These are phyloP conservation scores for Leptomonas seymouri DNA, from an alignment of 208 protist genomes.

Conservation along the genomic window DNA sequence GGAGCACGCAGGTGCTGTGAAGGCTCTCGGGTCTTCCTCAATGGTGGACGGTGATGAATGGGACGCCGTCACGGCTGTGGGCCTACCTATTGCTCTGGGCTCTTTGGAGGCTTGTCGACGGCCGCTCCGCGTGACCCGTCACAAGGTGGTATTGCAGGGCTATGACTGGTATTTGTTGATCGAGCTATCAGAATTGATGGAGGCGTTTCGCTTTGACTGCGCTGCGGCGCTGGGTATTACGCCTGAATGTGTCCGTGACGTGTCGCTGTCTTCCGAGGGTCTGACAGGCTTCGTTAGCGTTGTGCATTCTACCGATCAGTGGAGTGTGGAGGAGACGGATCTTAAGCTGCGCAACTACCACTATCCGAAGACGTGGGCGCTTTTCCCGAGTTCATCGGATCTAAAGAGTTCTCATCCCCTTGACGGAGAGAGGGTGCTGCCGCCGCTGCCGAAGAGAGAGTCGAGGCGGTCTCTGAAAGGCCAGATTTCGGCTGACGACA, in stretches of 20 bases:
- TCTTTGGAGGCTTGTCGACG: too few relatives aligned
- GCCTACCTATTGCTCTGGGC: background rate
- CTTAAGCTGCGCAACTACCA: conserved; percentile 21
- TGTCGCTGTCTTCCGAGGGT: conserved; percentile 25
- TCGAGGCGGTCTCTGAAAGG: background rate
- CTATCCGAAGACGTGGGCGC: conserved; percentile 35
- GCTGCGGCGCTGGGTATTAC: conserved; percentile 30
- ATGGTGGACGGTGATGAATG: too few relatives aligned
- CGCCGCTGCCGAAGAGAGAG: background rate
- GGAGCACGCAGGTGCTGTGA: too few relatives aligned
- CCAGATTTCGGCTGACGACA: background rate
- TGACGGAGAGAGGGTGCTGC: background rate
- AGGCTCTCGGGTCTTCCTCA: too few relatives aligned
- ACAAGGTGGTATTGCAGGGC: conserved; percentile 15
- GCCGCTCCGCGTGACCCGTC: background rate
- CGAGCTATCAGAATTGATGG: background rate
- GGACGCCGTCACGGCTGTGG: background rate
- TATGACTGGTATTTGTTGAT: conserved; percentile 16
- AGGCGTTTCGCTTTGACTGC: conserved; percentile 37
- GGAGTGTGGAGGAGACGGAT: conserved; percentile 10
- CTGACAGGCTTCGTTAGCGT: conserved; percentile 31
- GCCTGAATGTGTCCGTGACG: conserved; percentile 12
- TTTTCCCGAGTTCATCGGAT: conserved; percentile 15
- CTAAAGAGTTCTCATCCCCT: background rate
- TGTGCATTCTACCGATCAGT: conserved; percentile 14